Conservation (phyloP, 441 rosid species). For the Brassica hybrid region DNA sequence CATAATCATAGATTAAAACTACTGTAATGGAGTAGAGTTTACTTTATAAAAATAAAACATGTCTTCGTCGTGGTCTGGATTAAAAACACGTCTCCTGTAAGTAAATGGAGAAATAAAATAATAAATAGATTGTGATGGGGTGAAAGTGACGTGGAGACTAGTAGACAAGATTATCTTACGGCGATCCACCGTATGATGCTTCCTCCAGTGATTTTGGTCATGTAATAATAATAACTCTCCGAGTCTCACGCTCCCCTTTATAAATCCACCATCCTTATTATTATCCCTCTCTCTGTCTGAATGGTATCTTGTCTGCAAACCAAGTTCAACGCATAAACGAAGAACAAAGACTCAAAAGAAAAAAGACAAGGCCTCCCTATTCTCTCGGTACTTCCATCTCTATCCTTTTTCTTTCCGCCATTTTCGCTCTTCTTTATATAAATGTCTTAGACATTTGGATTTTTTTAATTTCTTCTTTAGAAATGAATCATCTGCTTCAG, state of each 20-base stretch:
- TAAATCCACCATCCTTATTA: background rate
- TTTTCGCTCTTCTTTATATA: slow-evolving; percentile 11
- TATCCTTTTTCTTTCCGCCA: slow-evolving; percentile 16
- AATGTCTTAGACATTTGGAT: slow-evolving; percentile 24
- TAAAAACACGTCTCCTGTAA: background rate
- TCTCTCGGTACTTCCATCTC: slow-evolving; percentile 23
- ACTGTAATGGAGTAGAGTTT: background rate
- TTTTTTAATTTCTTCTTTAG: background rate
- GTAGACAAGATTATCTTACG: slow-evolving; percentile 1
- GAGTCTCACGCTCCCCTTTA: background rate
- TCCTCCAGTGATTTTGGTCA: background rate
- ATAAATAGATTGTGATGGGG: background rate
- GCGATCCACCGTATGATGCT: background rate
- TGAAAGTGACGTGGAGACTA: slow-evolving; percentile 2
- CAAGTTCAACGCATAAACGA: background rate
- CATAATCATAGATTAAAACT: background rate
- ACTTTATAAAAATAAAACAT: background rate
- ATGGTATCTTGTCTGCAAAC: background rate
- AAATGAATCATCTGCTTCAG: slow-evolving; percentile 24
- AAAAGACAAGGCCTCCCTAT: slow-evolving; percentile 38
- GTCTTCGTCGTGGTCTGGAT: slow-evolving; percentile 1
- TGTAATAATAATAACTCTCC: background rate
- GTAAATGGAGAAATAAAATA: background rate
- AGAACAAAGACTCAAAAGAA: background rate
- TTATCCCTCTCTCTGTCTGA: background rate